phyloP scores from a whole-genome alignment of 352 stramenopile species.

The Globisporangium alternatum region DNA sequence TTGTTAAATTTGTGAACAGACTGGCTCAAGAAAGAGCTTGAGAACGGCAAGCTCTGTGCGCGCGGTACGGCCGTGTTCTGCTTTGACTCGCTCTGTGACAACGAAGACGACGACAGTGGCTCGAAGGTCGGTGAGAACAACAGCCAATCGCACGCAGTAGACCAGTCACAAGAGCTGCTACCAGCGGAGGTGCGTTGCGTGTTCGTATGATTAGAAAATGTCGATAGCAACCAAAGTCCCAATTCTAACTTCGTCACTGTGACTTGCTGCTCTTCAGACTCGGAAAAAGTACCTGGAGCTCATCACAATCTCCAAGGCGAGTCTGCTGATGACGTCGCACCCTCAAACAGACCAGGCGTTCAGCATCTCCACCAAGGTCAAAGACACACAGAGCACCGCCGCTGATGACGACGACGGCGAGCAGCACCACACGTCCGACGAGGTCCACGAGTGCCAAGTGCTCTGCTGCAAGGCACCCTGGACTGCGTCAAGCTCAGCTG shows the following conservation, averaged over 20 bases:
- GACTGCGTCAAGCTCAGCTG: slow-evolving; percentile 5
- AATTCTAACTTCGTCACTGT: neutral
- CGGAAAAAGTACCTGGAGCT: slow-evolving; percentile 36
- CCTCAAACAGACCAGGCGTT: slow-evolving; percentile 26
- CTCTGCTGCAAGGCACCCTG: slow-evolving; percentile 47
- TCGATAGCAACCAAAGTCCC: no score
- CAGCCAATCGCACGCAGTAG: slow-evolving; percentile 11
- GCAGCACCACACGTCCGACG: neutral
- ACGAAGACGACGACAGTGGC: neutral
- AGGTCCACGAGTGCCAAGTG: slow-evolving; percentile 54
- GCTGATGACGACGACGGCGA: slow-evolving; percentile 34
- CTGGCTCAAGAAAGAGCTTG: slow-evolving; percentile 73
- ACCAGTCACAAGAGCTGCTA: slow-evolving; percentile 7
- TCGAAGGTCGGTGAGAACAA: slow-evolving; percentile 15
- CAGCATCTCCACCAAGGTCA: slow-evolving; percentile 31
- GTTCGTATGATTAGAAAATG: neutral
- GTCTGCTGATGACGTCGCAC: slow-evolving; percentile 32
- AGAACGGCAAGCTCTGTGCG: slow-evolving; percentile 79
- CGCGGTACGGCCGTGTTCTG: slow-evolving; percentile 60
- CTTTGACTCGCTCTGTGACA: slow-evolving; percentile 32
- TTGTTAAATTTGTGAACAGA: slow-evolving; percentile 24
- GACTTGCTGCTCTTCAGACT: slow-evolving; percentile 17
- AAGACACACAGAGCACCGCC: slow-evolving; percentile 10
- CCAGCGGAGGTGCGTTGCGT: slow-evolving; percentile 5
- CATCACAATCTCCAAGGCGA: slow-evolving; percentile 35